phyloP scores from a whole-genome alignment of 495 filamentous ascomycete species.

The Opeltia flavorubescens region DNA sequence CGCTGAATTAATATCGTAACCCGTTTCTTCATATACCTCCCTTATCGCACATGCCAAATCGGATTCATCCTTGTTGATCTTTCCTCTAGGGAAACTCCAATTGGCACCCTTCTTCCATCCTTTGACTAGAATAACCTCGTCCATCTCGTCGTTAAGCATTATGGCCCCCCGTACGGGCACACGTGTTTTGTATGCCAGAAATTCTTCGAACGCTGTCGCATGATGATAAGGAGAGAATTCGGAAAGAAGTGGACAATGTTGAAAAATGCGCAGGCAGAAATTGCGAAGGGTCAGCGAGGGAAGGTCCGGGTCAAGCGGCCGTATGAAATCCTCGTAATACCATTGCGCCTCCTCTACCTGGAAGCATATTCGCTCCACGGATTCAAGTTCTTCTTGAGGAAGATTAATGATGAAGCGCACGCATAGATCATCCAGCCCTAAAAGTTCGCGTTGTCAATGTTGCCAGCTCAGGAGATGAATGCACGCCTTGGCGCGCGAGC shows the following conservation, averaged over 20 bases:
- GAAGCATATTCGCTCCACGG: slow-evolving; percentile 88
- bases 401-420: slow-evolving; percentile 94
- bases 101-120: slow-evolving; percentile 94
- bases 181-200: slow-evolving; percentile 82
- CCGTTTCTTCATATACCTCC: slow-evolving; percentile 93
- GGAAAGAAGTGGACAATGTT: slow-evolving; percentile 79
- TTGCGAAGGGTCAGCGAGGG: slow-evolving; percentile 70
- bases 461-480: too few species aligned
- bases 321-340: slow-evolving; percentile 99
- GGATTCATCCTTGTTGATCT: slow-evolving; percentile 92
- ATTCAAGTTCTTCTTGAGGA: slow-evolving; percentile 75
- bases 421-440: slow-evolving; percentile 91
- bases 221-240: slow-evolving; percentile 64
- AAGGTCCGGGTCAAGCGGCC: slow-evolving; percentile 69
- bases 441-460: slow-evolving; percentile 18
- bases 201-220: slow-evolving; percentile 70
- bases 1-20: slow-evolving; percentile 62
- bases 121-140: slow-evolving; percentile 80
- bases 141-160: slow-evolving; percentile 80
- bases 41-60: slow-evolving; percentile 85
- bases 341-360: slow-evolving; percentile 99
- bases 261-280: slow-evolving; percentile 80
- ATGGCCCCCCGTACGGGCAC: slow-evolving; percentile 91
- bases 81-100: slow-evolving; percentile 93
- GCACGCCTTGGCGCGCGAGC: too few species aligned